These are phyloP conservation scores for Rhodomyrtus tomentosa DNA, from an alignment of 345 rosid genomes.

Conservation along the genomic window DNA sequence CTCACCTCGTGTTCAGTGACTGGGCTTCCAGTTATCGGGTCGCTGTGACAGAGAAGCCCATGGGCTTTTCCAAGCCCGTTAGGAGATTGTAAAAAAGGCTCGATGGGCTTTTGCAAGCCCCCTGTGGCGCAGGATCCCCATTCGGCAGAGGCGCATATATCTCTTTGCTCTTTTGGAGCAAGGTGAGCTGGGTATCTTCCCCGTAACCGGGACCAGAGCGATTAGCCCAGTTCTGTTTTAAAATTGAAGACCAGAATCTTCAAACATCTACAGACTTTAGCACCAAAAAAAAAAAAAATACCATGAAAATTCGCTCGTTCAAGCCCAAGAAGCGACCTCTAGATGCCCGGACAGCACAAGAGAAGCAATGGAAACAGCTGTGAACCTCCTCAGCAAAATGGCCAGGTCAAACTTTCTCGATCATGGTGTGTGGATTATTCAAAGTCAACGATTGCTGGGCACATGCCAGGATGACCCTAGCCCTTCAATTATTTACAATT, in stretches of 20 bases:
- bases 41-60: background rate
- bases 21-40: background rate
- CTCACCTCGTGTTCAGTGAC: background rate
- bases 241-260: background rate
- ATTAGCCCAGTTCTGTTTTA: background rate
- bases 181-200: background rate
- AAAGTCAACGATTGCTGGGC: background rate
- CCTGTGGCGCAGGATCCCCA: too few species aligned
- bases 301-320: background rate
- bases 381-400: background rate
- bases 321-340: background rate
- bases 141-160: too few species aligned
- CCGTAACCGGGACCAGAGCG: background rate
- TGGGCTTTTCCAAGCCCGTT: background rate
- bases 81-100: background rate
- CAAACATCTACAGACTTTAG: background rate
- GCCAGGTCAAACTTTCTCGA: background rate
- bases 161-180: background rate
- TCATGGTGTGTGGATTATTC: background rate
- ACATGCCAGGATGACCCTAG: background rate
- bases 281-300: background rate
- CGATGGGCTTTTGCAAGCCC: too few species aligned
- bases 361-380: background rate
- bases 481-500: background rate
- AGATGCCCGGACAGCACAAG: background rate